Evolutionary conservation across 257 asterid species (phyloP).

Genomic region (Gynochthodes officinalis): DNA sequence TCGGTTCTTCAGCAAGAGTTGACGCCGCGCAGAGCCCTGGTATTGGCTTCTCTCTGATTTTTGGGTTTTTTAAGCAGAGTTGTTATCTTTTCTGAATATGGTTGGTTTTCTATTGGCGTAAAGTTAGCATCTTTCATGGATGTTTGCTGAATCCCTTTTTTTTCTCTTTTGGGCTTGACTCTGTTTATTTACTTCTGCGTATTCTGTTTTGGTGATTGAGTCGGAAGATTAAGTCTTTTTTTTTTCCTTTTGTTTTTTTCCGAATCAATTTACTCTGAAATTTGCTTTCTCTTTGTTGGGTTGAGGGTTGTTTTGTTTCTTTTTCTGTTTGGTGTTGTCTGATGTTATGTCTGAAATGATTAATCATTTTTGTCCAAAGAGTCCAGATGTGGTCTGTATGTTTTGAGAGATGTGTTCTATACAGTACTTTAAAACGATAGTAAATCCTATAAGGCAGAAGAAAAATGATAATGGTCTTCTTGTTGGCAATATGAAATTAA

Average conservation of each 20-base stretch:
- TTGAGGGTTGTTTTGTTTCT: neutral
- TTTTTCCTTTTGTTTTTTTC: neutral
- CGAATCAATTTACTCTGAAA: neutral
- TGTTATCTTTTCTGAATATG: neutral
- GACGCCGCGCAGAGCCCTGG: slow-evolving; percentile 83
- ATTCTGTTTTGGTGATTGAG: neutral
- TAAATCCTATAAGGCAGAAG: too few relatives aligned
- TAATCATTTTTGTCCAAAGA: neutral
- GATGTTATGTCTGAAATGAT: neutral
- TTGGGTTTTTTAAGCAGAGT: neutral
- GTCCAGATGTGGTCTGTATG: too few relatives aligned
- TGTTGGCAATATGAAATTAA: neutral
- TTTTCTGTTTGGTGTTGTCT: neutral
- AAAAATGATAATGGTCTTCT: neutral
- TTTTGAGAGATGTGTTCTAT: neutral
- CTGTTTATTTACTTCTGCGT: neutral
- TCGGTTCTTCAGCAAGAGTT: slow-evolving; percentile 75
- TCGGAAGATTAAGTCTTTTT: neutral
- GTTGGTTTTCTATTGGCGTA: neutral
- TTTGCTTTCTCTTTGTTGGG: neutral
- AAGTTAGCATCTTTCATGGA: slow-evolving; percentile 17
- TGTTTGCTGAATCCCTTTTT: too few relatives aligned
- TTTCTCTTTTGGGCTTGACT: neutral
- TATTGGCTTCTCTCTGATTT: slow-evolving; percentile 17
- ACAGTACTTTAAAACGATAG: neutral